Percentiles rank a stretch among this genome's conserved stretches.
phyloP scores from a whole-genome alignment of 1,284 basidiomycete species.

The Golubevia sp. region DNA sequence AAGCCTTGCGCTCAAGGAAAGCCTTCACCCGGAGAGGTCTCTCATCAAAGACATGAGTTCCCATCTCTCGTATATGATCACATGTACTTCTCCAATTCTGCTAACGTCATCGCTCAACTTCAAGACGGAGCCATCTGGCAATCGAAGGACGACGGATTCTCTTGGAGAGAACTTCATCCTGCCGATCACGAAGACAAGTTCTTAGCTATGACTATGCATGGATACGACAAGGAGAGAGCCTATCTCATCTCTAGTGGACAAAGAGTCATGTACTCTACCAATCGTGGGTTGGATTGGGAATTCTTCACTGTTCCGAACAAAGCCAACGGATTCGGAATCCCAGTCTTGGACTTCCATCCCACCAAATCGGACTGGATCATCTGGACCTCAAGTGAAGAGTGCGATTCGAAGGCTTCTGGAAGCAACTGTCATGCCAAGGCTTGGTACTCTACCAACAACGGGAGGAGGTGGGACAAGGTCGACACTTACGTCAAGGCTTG shows the following conservation, averaged over 20 bases:
- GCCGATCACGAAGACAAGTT: slow-evolving; percentile 11
- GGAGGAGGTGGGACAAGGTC: slow-evolving; percentile 35
- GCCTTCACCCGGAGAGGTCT: slow-evolving; percentile 30
- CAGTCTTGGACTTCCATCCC: slow-evolving; percentile 49
- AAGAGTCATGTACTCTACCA: slow-evolving; percentile 38
- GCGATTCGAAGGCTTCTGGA: slow-evolving; percentile 26
- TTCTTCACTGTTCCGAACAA: slow-evolving; percentile 49
- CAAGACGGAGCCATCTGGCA: slow-evolving; percentile 40
- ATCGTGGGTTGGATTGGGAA: slow-evolving; percentile 44
- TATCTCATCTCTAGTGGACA: slow-evolving; percentile 50
- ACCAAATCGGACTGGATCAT: slow-evolving; percentile 50
- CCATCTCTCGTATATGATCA: slow-evolving; percentile 44
- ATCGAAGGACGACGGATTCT: slow-evolving; percentile 52
- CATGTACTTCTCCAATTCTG: slow-evolving; percentile 48
- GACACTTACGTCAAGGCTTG: slow-evolving; percentile 55
- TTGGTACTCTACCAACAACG: slow-evolving; percentile 39
- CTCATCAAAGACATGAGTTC: slow-evolving; percentile 41
- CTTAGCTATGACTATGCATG: slow-evolving; percentile 43
- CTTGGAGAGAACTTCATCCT: slow-evolving; percentile 39
- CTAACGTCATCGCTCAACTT: slow-evolving; percentile 42
- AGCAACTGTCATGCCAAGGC: slow-evolving; percentile 42
- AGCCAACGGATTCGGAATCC: slow-evolving; percentile 45
- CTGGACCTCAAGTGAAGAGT: slow-evolving; percentile 53
- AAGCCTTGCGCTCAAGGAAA: slow-evolving; percentile 36
- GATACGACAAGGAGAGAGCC: slow-evolving; percentile 39